Evolutionary conservation across 345 rosid genomes (phyloP).

Genomic region (Eucalyptus sp.): DNA sequence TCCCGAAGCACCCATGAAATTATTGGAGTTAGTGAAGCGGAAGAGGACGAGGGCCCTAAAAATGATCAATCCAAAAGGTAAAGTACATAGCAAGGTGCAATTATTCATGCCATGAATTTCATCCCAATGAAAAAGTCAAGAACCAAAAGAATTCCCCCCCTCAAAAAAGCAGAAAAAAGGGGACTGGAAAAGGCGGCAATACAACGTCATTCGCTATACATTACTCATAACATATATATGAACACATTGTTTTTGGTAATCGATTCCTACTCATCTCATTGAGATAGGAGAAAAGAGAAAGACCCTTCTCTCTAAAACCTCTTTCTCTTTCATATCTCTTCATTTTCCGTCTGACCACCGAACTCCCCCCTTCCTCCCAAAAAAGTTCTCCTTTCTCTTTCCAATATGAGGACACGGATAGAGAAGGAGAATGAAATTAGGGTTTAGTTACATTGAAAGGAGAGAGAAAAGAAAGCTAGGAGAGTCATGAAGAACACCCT

Average conservation of each 20-base stretch:
- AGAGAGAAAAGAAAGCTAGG: neutral
- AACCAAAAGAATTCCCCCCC: neutral
- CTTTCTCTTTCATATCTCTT: neutral
- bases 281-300: neutral
- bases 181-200: neutral
- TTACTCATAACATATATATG: neutral
- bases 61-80: conserved; percentile 45
- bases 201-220: neutral
- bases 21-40: conserved; percentile 19
- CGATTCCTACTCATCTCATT: neutral
- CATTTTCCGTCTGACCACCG: neutral
- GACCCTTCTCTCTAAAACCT: neutral
- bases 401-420: neutral
- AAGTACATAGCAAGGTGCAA: conserved; percentile 57
- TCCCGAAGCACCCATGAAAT: neutral
- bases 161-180: conserved; percentile 3
- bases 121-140: conserved; percentile 19
- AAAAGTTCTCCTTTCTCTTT: neutral
- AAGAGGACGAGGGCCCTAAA: neutral
- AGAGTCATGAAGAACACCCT: conserved; percentile 70
- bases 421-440: neutral
- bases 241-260: neutral
- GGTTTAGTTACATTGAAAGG: neutral
- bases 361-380: neutral
- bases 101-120: conserved; percentile 71